Evolutionary conservation across 108 stramenopile species (phyloP).

Genomic region (Schizochytrium sp.): DNA sequence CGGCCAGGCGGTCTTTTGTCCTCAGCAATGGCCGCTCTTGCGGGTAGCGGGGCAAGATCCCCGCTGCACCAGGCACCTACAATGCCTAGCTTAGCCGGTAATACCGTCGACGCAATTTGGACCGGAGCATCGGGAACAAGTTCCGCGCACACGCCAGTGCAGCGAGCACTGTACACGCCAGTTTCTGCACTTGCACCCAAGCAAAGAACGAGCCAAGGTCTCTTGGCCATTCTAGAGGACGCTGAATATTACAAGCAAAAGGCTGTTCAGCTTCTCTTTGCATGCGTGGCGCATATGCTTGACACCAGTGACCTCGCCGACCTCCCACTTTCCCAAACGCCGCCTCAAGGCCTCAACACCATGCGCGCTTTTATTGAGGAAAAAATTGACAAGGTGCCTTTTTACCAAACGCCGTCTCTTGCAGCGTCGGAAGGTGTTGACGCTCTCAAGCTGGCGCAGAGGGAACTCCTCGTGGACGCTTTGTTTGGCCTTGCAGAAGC

Average conservation of each 20-base stretch:
- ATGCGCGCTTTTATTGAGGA: background rate
- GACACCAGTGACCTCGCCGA: background rate
- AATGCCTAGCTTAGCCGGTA: background rate
- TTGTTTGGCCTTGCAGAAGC: background rate
- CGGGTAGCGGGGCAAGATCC: background rate
- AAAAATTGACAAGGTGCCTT: background rate
- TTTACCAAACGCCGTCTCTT: background rate
- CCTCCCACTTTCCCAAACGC: background rate
- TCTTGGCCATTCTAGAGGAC: background rate
- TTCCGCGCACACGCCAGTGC: background rate
- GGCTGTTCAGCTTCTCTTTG: background rate
- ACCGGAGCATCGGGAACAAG: background rate
- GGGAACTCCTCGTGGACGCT: background rate
- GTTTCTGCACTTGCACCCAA: background rate
- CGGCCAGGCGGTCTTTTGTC: background rate
- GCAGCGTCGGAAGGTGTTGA: background rate
- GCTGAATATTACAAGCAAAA: slow-evolving; percentile 1
- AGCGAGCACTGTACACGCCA: background rate
- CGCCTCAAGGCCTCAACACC: background rate
- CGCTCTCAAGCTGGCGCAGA: background rate
- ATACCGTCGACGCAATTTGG: no score
- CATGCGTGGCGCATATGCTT: background rate
- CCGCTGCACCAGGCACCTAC: background rate
- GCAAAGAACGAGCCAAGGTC: background rate
- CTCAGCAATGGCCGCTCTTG: background rate